Conservation (phyloP, 176 grass and related monocot species). For the Ensete ventricosum region DNA sequence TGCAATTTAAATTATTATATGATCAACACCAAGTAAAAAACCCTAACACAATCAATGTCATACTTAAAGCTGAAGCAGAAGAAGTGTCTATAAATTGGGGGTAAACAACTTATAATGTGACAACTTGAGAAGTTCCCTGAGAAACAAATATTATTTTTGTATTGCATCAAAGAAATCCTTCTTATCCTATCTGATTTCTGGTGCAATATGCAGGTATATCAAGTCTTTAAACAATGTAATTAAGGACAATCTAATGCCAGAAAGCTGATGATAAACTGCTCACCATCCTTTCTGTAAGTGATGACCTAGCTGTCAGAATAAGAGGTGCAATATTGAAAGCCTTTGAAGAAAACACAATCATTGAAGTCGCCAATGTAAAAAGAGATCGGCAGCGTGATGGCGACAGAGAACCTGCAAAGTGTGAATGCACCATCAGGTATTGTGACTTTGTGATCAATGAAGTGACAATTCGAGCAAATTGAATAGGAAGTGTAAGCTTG, state of each 20-base stretch:
- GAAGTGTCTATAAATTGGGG: background rate
- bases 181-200: background rate
- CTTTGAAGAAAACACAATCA: constrained; percentile 90
- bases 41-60: background rate
- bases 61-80: background rate
- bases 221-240: background rate
- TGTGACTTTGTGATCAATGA: background rate
- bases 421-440: constrained; percentile 4
- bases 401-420: constrained; percentile 51
- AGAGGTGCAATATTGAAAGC: constrained; percentile 75
- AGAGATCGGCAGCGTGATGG: constrained; percentile 71
- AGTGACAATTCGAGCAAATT: too few species aligned
- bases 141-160: too few species aligned
- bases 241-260: background rate
- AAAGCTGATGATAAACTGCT: constrained; percentile 24
- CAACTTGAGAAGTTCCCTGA: too few species aligned
- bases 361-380: constrained; percentile 84
- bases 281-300: constrained; percentile 56
- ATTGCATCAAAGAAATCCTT: too few species aligned
- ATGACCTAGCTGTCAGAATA: constrained; percentile 61
- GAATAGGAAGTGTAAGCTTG: too few species aligned
- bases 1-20: background rate
- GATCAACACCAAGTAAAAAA: background rate
- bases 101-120: too few species aligned
- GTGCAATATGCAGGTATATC: background rate